Conservation (phyloP, 495 filamentous ascomycete genomes). For the Hapsidospora chrysogenum region DNA sequence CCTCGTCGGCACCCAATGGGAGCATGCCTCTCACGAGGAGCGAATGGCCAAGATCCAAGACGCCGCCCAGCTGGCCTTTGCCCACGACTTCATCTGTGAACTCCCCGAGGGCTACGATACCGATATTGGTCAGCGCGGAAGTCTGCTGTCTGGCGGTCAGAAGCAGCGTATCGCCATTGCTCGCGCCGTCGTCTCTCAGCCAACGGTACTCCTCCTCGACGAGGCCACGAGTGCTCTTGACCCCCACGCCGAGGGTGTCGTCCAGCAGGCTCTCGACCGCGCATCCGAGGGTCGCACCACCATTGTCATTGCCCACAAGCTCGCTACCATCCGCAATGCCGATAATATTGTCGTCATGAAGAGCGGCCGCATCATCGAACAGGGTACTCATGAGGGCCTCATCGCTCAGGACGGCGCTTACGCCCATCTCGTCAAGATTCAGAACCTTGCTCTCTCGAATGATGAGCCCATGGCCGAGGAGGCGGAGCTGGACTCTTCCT, state of each 20-base stretch:
- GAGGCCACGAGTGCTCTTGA: slow-evolving; percentile 70
- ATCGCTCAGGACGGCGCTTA: slow-evolving; percentile 32
- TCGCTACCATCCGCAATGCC: slow-evolving; percentile 49
- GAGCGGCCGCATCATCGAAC: slow-evolving; percentile 37
- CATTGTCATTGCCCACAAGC: slow-evolving; percentile 56
- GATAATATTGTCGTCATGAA: slow-evolving; percentile 56
- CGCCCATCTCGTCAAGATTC: slow-evolving; percentile 23
- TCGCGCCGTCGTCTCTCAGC: slow-evolving; percentile 46
- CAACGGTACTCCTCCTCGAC: slow-evolving; percentile 61
- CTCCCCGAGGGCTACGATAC: slow-evolving; percentile 34
- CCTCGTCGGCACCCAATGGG: slow-evolving; percentile 24
- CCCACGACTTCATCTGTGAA: slow-evolving; percentile 20
- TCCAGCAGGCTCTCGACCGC: slow-evolving; percentile 48
- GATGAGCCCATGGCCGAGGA: slow-evolving; percentile 5
- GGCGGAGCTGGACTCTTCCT: neutral
- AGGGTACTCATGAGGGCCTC: slow-evolving; percentile 48
- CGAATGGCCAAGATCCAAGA: slow-evolving; percentile 20
- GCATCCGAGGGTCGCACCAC: slow-evolving; percentile 53
- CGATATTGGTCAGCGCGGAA: slow-evolving; percentile 18
- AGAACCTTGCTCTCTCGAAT: slow-evolving; percentile 39
- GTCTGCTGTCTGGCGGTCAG: slow-evolving; percentile 22
- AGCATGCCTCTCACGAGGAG: slow-evolving; percentile 14
- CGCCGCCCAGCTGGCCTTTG: slow-evolving; percentile 23
- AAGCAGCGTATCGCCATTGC: slow-evolving; percentile 51
- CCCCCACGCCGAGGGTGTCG: slow-evolving; percentile 40